A percentile compares a stretch with the other conserved stretches of the same genome.
These are phyloP conservation scores for Lycium barbarum DNA, from an alignment of 257 asterid species.

Conservation along the genomic window DNA sequence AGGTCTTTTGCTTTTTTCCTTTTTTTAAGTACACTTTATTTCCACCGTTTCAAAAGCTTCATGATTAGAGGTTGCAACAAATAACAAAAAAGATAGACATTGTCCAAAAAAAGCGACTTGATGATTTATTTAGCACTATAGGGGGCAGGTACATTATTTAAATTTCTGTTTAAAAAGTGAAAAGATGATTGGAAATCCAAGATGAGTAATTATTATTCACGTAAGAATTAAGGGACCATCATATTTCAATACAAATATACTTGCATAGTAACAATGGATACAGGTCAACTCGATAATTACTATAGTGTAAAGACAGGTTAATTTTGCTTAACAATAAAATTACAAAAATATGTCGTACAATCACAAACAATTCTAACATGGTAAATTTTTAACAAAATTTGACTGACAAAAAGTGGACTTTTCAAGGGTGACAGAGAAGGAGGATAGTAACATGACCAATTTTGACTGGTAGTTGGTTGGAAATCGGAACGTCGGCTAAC, in stretches of 20 bases:
- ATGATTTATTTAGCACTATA: constrained; percentile 27
- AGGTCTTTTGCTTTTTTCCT: constrained; percentile 12
- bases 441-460: background rate
- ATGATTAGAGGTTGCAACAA: constrained; percentile 28
- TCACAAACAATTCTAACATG: background rate
- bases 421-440: background rate
- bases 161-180: constrained; percentile 24
- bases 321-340: background rate
- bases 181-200: constrained; percentile 12
- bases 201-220: constrained; percentile 16
- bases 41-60: constrained; percentile 15
- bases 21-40: constrained; percentile 12
- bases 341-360: background rate
- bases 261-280: background rate
- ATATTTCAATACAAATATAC: background rate
- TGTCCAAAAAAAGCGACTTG: background rate
- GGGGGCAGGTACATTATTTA: constrained; percentile 9
- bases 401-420: background rate
- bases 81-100: constrained; percentile 14
- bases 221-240: background rate
- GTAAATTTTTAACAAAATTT: background rate
- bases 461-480: constrained; percentile 27
- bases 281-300: constrained; percentile 1
- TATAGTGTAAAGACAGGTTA: background rate
- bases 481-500: constrained; percentile 11